phyloP scores from a whole-genome alignment of 176 grass and related monocot species.

The Thinopyrum elongatum region DNA sequence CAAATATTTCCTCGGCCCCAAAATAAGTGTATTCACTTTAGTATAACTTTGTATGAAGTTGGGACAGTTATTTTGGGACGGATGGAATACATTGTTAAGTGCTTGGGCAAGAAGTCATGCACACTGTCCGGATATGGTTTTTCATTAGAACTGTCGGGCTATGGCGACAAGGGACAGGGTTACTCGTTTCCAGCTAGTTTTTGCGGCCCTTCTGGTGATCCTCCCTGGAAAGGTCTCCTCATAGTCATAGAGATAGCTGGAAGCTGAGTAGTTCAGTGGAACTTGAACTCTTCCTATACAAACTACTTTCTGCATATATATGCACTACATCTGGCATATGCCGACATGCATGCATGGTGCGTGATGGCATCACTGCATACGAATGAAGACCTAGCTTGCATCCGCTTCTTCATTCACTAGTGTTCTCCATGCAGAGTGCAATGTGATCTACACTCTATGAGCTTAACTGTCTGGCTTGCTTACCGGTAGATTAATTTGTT shows the following conservation, averaged over 20 bases:
- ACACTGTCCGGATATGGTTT: too few species aligned
- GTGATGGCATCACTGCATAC: constrained; percentile 43
- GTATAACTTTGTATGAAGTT: too few species aligned
- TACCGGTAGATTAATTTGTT: too few species aligned
- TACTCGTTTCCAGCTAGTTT: neutral
- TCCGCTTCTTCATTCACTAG: too few species aligned
- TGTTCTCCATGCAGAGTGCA: too few species aligned
- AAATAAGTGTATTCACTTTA: too few species aligned
- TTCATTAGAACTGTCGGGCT: too few species aligned
- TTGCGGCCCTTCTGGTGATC: neutral
- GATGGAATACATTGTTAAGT: neutral
- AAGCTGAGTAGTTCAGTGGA: neutral
- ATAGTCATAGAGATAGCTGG: neutral
- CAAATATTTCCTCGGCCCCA: too few species aligned
- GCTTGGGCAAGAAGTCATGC: neutral
- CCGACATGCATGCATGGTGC: neutral
- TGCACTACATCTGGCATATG: neutral
- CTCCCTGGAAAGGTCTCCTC: neutral
- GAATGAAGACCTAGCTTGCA: neutral
- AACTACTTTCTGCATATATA: neutral
- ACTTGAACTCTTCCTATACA: neutral
- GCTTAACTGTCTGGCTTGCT: too few species aligned
- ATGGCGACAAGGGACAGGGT: neutral
- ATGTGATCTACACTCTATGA: too few species aligned
- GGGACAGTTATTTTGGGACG: too few species aligned